Evolutionary conservation across 1,284 basidiomycete genomes (phyloP), one percentile per base, ranked within the genome.

Genomic region (Clitocybe nebularis): DNA sequence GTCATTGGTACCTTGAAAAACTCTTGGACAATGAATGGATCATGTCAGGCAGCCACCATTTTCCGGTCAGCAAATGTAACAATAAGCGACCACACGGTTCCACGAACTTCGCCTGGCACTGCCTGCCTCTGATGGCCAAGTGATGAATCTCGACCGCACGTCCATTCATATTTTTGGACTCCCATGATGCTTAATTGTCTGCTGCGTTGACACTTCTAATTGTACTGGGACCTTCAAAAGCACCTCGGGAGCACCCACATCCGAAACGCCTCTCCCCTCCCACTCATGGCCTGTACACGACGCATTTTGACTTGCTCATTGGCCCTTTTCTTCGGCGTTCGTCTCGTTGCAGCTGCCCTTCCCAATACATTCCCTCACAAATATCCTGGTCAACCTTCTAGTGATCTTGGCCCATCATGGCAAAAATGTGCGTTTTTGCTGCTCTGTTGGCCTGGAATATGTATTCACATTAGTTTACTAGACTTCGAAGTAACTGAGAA

Each of bases 391-490:
- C 65, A 71, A 48, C 78, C 78, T 1, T 53, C 54, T 24, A 68
- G 72, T 4, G 70, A 73, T 51, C 79, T 73, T 48, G 71, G 75
- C 50, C 72, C 77, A 17, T 67, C 62, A 42, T 85, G 82, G 82
- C 82, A 84, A 59, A 57, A 59, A 39, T 85, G 82, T 83, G 56
- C 17, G 75, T 61, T 20, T 30, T 41, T 36, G 56, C 14, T n/a
- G n/a, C n/a, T n/a, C n/a, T n/a, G n/a, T n/a, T n/a, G n/a, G n/a
- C n/a, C 17, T 21, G 33, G 42, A 16, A n/a, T 10, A 11, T 14
- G 21, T 19, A 34, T 17, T 39, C 37, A n/a, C 34, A 36, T 7
- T 29, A 13, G n/a, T 11, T 38, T 39, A 8, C 20, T 4, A 80
- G 78, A 80, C 53, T 83, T 78, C 45, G 62, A 71, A 51, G 79